Evolutionary conservation across 1,284 basidiomycete genomes (phyloP).

Genomic region (Prillingera fragicola): DNA sequence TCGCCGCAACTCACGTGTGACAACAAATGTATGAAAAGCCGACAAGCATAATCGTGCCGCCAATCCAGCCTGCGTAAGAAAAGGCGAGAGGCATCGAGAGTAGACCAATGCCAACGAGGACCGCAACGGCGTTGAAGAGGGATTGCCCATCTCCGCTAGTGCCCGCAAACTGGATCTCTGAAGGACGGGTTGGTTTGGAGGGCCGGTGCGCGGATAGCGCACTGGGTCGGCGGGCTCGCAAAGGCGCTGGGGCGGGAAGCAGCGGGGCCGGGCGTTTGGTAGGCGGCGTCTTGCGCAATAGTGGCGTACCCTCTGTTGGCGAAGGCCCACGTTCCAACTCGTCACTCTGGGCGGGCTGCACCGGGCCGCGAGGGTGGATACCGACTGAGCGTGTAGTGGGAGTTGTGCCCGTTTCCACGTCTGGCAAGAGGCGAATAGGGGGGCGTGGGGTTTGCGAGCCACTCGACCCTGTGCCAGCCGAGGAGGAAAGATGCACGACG

Average conservation of each 20-base stretch:
- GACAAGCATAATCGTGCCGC: slow-evolving; percentile 66
- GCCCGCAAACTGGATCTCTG: slow-evolving; percentile 18
- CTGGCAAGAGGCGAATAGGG: slow-evolving; percentile 3
- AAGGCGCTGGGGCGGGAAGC: slow-evolving; percentile 8
- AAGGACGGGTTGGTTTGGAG: too few relatives aligned
- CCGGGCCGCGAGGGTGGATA: too few relatives aligned
- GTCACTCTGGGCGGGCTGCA: too few relatives aligned
- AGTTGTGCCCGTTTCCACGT: slow-evolving; percentile 1
- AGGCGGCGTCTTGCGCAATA: slow-evolving; percentile 2
- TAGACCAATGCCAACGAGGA: slow-evolving; percentile 82
- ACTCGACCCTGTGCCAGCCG: slow-evolving; percentile 3
- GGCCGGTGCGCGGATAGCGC: too few relatives aligned
- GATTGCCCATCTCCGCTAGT: slow-evolving; percentile 49
- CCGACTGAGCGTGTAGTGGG: too few relatives aligned
- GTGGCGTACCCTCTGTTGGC: slow-evolving; percentile 7
- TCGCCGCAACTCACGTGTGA: slow-evolving; percentile 62
- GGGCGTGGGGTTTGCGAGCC: slow-evolving; percentile 13
- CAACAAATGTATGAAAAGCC: slow-evolving; percentile 76
- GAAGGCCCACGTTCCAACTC: not conserved
- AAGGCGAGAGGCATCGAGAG: slow-evolving; percentile 84
- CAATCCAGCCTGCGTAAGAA: slow-evolving; percentile 77
- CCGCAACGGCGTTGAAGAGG: slow-evolving; percentile 86
- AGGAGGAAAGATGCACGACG: slow-evolving; percentile 3
- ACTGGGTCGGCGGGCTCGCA: slow-evolving; percentile 5
- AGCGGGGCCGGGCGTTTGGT: slow-evolving; percentile 1